Percentiles rank a stretch among this genome's conserved stretches.
Evolutionary conservation across 768 basidiomycete genomes (phyloP).

Genomic region (Boletus coccyginus): DNA sequence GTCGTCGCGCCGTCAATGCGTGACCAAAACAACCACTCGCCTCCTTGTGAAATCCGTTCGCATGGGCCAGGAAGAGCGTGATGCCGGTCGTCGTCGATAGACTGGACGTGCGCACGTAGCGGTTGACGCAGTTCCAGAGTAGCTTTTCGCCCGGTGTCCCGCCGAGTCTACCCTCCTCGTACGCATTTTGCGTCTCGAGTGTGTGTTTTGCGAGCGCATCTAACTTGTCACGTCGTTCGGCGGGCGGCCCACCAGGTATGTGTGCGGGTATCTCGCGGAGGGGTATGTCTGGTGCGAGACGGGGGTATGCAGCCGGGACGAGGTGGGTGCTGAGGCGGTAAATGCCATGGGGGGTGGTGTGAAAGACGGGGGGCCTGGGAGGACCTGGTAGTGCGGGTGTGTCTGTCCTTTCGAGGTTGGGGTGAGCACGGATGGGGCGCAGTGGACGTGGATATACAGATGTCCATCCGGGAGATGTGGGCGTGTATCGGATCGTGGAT

Average conservation of each 20-base stretch:
- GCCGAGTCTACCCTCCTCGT: constrained; percentile 15
- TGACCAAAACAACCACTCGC: constrained; percentile 35
- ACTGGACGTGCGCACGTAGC: constrained; percentile 44
- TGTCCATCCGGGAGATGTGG: constrained; percentile 16
- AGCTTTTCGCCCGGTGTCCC: constrained; percentile 20
- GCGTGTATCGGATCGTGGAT: constrained; percentile 19
- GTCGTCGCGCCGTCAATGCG: neutral
- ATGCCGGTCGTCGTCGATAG: constrained; percentile 22
- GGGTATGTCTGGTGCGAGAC: constrained; percentile 22
- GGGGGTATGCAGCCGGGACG: constrained; percentile 29
- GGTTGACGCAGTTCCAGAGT: constrained; percentile 72
- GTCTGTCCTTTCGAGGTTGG: constrained; percentile 1
- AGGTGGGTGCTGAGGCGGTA: constrained; percentile 30
- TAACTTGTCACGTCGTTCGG: constrained; percentile 11
- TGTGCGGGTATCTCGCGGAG: constrained; percentile 19
- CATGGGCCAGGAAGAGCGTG: constrained; percentile 78
- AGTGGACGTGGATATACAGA: constrained; percentile 24
- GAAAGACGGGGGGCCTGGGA: constrained; percentile 18
- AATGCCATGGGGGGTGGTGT: constrained; percentile 10
- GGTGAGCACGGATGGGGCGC: constrained; percentile 7
- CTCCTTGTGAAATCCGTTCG: constrained; percentile 89
- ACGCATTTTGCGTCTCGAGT: constrained; percentile 10
- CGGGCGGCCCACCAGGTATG: neutral
- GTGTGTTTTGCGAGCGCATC: constrained; percentile 19
- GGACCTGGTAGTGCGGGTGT: constrained; percentile 22